Percentiles rank a stretch among this genome's conserved stretches.
These are phyloP conservation scores for Globisporangium spiculum DNA, from an alignment of 352 stramenopile genomes.

Conservation along the genomic window DNA sequence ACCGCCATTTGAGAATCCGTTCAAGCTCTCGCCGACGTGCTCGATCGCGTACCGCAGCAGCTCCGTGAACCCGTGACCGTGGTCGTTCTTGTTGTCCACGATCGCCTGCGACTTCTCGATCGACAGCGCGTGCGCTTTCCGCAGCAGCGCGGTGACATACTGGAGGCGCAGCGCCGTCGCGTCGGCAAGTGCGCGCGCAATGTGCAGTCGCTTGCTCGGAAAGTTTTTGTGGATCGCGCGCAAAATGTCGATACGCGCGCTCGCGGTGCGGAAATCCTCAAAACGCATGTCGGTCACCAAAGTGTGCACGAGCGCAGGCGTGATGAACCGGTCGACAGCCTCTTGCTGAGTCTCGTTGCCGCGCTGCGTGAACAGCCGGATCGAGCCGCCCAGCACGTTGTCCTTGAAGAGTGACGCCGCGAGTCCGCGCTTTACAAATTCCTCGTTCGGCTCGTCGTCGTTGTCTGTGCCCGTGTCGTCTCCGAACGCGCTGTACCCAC, in stretches of 20 bases:
- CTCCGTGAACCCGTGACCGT: constrained; percentile 80
- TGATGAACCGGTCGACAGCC: constrained; percentile 69
- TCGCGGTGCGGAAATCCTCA: constrained; percentile 84
- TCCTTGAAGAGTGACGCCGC: constrained; percentile 77
- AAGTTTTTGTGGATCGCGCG: constrained; percentile 85
- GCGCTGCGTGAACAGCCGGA: constrained; percentile 22
- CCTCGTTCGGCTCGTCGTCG: constrained; percentile 73
- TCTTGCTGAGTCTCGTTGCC: constrained; percentile 42
- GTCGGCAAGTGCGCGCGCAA: constrained; percentile 70
- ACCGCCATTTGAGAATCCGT: constrained; percentile 21
- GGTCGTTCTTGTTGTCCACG: constrained; percentile 59
- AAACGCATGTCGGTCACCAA: constrained; percentile 81
- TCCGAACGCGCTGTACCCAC: constrained; percentile 59
- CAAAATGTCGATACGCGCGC: constrained; percentile 73
- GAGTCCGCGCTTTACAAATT: constrained; percentile 81
- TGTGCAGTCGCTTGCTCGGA: constrained; percentile 60
- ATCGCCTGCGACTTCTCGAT: constrained; percentile 63
- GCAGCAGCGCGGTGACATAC: constrained; percentile 58
- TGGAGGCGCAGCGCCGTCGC: constrained; percentile 62
- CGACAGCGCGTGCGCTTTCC: constrained; percentile 41
- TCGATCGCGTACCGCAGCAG: constrained; percentile 82
- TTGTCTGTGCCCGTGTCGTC: constrained; percentile 78
- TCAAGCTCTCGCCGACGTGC: constrained; percentile 59
- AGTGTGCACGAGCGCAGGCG: constrained; percentile 67
- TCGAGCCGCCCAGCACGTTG: constrained; percentile 30